phyloP scores from a whole-genome alignment of 1,284 basidiomycete genomes.

The Jaminaea rosea region DNA sequence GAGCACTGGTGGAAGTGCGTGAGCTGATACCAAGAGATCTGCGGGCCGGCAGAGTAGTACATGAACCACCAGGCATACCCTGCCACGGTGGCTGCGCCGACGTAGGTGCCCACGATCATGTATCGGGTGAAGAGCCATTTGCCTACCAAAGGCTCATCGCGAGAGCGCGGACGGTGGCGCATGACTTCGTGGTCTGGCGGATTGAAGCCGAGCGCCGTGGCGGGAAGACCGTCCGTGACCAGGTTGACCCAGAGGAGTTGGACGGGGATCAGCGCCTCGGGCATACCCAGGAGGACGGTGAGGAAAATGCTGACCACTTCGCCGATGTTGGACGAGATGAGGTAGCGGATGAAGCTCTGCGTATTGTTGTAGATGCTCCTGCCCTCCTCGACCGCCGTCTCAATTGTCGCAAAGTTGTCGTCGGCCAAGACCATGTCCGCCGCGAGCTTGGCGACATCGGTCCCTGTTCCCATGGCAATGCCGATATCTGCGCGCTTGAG shows the following conservation, averaged over 20 bases:
- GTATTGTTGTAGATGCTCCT: conserved; percentile 97
- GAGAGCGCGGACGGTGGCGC: conserved; percentile 78
- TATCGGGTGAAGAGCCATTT: conserved; percentile 94
- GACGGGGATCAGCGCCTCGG: conserved; percentile 92
- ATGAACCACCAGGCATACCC: conserved; percentile 99
- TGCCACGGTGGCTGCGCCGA: conserved; percentile 87
- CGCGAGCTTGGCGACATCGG: conserved; percentile 49
- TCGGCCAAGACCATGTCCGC: conserved; percentile 51
- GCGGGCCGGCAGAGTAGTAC: conserved; percentile 76
- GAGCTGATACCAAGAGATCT: conserved; percentile 84
- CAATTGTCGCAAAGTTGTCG: conserved; percentile 51
- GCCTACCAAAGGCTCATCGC: conserved; percentile 79
- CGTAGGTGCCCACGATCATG: conserved; percentile 83
- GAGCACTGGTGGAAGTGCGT: conserved; percentile 63
- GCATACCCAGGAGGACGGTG: conserved; percentile 93
- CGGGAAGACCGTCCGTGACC: conserved; percentile 72
- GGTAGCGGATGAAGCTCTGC: conserved; percentile 83
- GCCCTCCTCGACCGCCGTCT: conserved; percentile 65
- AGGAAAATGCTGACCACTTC: conserved; percentile 97
- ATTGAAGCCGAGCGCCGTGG: conserved; percentile 97
- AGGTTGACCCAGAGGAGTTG: conserved; percentile 73
- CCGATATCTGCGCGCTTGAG: conserved; percentile 50
- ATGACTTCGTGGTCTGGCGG: conserved; percentile 85
- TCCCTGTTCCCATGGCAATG: conserved; percentile 50
- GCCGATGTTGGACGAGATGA: conserved; percentile 90